These are phyloP conservation scores for Backusella tarrabulga DNA, from an alignment of 192 early-diverging fungal species.

Conservation along the genomic window DNA sequence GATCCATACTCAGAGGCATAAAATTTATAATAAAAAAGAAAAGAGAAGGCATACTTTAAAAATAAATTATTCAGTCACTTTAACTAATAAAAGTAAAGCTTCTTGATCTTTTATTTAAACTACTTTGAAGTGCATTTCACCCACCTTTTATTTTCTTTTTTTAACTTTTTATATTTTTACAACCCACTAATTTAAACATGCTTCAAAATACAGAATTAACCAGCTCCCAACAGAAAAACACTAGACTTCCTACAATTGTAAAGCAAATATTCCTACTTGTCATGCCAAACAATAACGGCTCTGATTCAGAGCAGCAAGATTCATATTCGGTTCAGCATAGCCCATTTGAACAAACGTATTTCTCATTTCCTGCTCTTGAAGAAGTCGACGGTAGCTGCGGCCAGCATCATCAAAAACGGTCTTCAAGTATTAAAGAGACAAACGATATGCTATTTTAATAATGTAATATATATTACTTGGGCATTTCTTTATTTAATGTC, in stretches of 20 bases:
- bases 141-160: not conserved
- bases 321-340: not conserved
- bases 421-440: not conserved
- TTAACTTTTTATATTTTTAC: not conserved
- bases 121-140: not conserved
- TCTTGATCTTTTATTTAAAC: not conserved
- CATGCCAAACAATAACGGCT: not conserved
- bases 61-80: conserved; percentile 9
- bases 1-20: not conserved
- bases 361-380: conserved; percentile 15
- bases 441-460: not conserved
- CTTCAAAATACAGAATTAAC: not conserved
- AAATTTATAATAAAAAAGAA: not conserved
- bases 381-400: conserved; percentile 5
- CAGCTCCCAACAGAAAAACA: not conserved
- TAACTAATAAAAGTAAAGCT: not conserved
- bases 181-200: not conserved
- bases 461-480: not conserved
- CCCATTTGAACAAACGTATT: conserved; percentile 14
- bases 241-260: conserved; percentile 17
- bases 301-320: not conserved
- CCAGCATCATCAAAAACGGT: not conserved
- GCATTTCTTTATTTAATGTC: not conserved
- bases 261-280: conserved; percentile 13
- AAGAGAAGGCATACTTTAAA: not conserved